A percentile compares a stretch with the other conserved stretches of the same genome.
Conservation (phyloP, 495 filamentous ascomycete species). For the Mytilinidion resinicola region DNA sequence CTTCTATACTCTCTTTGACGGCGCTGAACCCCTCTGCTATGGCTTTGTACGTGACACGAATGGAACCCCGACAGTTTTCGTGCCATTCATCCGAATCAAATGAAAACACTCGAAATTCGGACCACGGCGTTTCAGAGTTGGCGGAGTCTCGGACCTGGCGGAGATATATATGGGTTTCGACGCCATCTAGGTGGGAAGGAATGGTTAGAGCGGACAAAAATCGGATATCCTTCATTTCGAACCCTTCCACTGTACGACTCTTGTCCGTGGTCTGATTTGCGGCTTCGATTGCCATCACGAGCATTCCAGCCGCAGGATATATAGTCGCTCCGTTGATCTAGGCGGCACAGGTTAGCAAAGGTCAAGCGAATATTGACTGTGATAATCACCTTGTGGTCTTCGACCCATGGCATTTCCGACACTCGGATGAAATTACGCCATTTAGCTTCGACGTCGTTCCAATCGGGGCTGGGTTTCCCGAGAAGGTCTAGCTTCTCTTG, state of each 20-base stretch:
- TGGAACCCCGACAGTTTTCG: constrained; percentile 22
- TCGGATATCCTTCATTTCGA: neutral
- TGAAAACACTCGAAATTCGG: constrained; percentile 24
- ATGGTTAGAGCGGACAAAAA: constrained; percentile 1
- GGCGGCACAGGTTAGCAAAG: no score
- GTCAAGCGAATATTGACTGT: no score
- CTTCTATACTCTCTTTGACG: neutral
- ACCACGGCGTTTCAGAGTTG: constrained; percentile 2
- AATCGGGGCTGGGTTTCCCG: constrained; percentile 3
- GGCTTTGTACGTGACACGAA: constrained; percentile 16
- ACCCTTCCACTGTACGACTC: neutral
- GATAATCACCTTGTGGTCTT: constrained; percentile 11
- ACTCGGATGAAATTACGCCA: constrained; percentile 7
- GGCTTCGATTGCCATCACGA: constrained; percentile 21
- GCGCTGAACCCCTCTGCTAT: neutral
- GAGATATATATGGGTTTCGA: constrained; percentile 6
- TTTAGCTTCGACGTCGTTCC: constrained; percentile 9
- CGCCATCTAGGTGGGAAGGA: neutral
- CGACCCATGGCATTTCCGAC: constrained; percentile 6
- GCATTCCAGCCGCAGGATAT: constrained; percentile 17
- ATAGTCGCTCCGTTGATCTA: constrained; percentile 2
- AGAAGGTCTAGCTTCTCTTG: constrained; percentile 3
- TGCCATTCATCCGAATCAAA: constrained; percentile 21
- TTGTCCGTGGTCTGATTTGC: neutral
- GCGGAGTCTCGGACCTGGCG: neutral